Conservation (phyloP, 1,284 basidiomycete species). For the Bjerkandera adusta region DNA sequence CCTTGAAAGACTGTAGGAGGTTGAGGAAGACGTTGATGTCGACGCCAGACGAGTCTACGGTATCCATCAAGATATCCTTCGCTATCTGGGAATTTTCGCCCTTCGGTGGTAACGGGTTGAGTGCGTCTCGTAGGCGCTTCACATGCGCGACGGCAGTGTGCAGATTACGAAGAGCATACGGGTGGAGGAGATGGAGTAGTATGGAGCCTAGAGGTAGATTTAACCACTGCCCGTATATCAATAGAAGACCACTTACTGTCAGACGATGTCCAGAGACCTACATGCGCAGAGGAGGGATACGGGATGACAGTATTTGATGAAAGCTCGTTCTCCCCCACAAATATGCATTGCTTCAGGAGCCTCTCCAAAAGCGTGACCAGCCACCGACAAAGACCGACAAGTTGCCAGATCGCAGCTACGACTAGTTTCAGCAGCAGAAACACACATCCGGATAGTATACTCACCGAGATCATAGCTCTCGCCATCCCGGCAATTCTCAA, state of each 20-base stretch:
- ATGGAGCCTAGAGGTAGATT: constrained; percentile 27
- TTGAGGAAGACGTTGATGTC: constrained; percentile 49
- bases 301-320: too few species aligned
- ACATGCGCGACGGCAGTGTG: constrained; percentile 50
- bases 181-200: constrained; percentile 60
- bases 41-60: constrained; percentile 61
- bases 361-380: constrained; percentile 57
- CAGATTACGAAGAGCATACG: constrained; percentile 52
- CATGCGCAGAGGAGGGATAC: not conserved
- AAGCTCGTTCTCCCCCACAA: constrained; percentile 30
- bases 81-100: constrained; percentile 63
- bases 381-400: constrained; percentile 61
- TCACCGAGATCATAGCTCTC: constrained; percentile 61
- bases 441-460: constrained; percentile 9
- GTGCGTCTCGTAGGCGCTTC: constrained; percentile 50
- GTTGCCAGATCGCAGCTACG: constrained; percentile 67
- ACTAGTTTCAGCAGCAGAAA: constrained; percentile 1
- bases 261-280: constrained; percentile 1
- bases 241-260: constrained; percentile 8
- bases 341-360: constrained; percentile 61
- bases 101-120: constrained; percentile 48
- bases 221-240: not conserved
- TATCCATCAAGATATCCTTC: constrained; percentile 57
- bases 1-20: constrained; percentile 39
- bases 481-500: constrained; percentile 62